These are phyloP conservation scores for Leccinum sublutescens DNA, from an alignment of 768 basidiomycete genomes.

Conservation along the genomic window DNA sequence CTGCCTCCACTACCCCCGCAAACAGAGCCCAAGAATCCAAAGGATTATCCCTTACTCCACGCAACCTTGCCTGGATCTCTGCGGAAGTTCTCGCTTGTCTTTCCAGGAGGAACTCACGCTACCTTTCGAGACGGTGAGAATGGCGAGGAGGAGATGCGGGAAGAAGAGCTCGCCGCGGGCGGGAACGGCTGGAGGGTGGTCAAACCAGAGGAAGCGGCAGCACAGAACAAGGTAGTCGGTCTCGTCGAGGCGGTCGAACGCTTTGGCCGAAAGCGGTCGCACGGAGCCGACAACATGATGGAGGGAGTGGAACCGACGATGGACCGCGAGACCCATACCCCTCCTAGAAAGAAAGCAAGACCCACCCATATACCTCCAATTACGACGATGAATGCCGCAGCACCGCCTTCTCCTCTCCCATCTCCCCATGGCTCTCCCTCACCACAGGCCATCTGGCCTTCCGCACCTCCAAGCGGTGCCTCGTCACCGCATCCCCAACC, in stretches of 20 bases:
- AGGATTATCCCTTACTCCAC: slow-evolving; percentile 75
- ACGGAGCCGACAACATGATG: slow-evolving; percentile 57
- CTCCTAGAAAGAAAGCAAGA: slow-evolving; percentile 77
- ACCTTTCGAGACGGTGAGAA: slow-evolving; percentile 72
- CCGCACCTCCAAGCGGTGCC: slow-evolving; percentile 75
- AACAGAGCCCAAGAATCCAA: slow-evolving; percentile 69
- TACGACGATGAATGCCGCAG: slow-evolving; percentile 66
- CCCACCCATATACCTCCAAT: slow-evolving; percentile 57
- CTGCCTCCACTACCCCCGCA: slow-evolving; percentile 73
- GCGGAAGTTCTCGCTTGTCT: slow-evolving; percentile 72
- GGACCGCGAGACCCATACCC: slow-evolving; percentile 43
- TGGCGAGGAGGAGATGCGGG: slow-evolving; percentile 65
- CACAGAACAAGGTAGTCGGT: slow-evolving; percentile 52
- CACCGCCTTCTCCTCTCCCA: slow-evolving; percentile 80
- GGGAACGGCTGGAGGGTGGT: slow-evolving; percentile 79
- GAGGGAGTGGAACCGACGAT: slow-evolving; percentile 69
- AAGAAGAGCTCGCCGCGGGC: slow-evolving; percentile 62
- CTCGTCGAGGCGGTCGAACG: slow-evolving; percentile 82
- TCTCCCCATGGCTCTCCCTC: slow-evolving; percentile 85
- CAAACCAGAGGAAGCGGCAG: slow-evolving; percentile 57
- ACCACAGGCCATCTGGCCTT: slow-evolving; percentile 74
- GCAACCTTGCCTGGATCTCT: slow-evolving; percentile 72
- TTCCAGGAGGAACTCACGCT: slow-evolving; percentile 78
- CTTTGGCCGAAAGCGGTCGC: slow-evolving; percentile 63
- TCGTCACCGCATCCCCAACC: slow-evolving; percentile 68